These are phyloP conservation scores for Colletotrichum orchidophilum DNA, from an alignment of 2,329 filamentous ascomycete genomes.

Conservation along the genomic window DNA sequence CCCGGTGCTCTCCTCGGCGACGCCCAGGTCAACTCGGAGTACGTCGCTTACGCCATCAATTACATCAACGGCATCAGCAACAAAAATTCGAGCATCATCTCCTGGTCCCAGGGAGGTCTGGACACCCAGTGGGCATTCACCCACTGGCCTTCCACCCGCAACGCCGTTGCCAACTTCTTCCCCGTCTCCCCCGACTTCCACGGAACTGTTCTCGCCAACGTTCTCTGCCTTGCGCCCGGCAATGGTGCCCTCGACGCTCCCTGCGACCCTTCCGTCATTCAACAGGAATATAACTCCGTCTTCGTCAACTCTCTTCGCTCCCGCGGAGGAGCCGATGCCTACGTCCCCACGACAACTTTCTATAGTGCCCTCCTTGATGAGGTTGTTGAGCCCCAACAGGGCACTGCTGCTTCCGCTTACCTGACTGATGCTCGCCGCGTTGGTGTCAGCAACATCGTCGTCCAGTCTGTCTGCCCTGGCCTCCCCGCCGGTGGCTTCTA, in stretches of 20 bases:
- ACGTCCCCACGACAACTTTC: constrained; percentile 64
- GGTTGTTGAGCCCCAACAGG: constrained; percentile 60
- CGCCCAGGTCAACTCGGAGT: constrained; percentile 61
- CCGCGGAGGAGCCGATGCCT: constrained; percentile 59
- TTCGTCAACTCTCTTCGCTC: constrained; percentile 53
- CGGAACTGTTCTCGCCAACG: constrained; percentile 37
- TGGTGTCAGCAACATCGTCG: constrained; percentile 59
- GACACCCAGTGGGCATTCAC: constrained; percentile 66
- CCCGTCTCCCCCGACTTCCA: constrained; percentile 61
- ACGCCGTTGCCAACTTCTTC: constrained; percentile 58
- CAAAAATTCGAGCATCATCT: constrained; percentile 54
- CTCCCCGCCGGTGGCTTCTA: constrained; percentile 55
- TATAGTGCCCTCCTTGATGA: constrained; percentile 59
- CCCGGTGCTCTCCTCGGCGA: constrained; percentile 57
- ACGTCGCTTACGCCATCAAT: constrained; percentile 66
- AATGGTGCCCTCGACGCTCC: constrained; percentile 25
- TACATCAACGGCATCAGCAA: constrained; percentile 56
- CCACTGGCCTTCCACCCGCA: constrained; percentile 62
- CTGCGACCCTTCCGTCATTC: constrained; percentile 50
- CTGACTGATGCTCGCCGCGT: constrained; percentile 52
- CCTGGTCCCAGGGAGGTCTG: constrained; percentile 65
- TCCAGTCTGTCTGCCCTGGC: constrained; percentile 53
- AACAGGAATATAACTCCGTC: constrained; percentile 56
- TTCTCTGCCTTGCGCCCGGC: constrained; percentile 18
- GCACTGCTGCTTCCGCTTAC: constrained; percentile 55